Base-by-base conservation (phyloP, 2,329 filamentous ascomycete species). In the Colletotrichum paranaense region DNA sequence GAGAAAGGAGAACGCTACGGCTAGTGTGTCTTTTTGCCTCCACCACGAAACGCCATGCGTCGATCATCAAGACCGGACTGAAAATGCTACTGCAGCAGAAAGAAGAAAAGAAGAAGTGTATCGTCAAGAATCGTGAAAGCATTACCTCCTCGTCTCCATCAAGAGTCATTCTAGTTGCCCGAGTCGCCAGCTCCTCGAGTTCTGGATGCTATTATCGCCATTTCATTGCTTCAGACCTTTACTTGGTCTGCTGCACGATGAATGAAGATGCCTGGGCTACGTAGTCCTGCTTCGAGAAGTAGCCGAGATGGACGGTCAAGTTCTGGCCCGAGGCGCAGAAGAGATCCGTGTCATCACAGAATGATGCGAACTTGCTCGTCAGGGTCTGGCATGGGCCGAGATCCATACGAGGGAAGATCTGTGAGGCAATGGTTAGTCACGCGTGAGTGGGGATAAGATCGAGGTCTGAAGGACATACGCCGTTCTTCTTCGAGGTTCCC, bases 401-500 rank as follows among this genome's bases (percentile, higher is more conserved):
- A 14, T 73, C 71, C 14, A 60, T 35, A 14, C 71, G 71, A 6
- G 71, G 71, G 49, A 73, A 73, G 60, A 73, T 71, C 71, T 73
- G 19, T 3, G 26, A 14, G 1, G 42, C 0, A 4, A 9, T 22
- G 19, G 19, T 28, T 0, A 3, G 56, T 70, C 22, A 70, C 24
- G 14, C 32, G 2, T 5, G 11, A 5, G 2, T 0, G 2, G 1
- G 0, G 5, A 3, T 4, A 11, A 3, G 1, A 46, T 2, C 6
- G 4, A 26, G 1, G 14, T 1, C 16, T 2, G 1, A 3, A 46
- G 22, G 0, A 79, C 84, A 68, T 78, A 85, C 84, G 46, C 84
- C 84, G 56, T 84, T 75, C 1, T 76, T 79, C 11, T 78, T 79
- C 75, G 81, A 82, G 24, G 81, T 83, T 65, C 84, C 84, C 46